A percentile compares a stretch with the other conserved stretches of the same genome.
Evolutionary conservation across 495 filamentous ascomycete species (phyloP).

Genomic region (Chaetomium cochliodes): DNA sequence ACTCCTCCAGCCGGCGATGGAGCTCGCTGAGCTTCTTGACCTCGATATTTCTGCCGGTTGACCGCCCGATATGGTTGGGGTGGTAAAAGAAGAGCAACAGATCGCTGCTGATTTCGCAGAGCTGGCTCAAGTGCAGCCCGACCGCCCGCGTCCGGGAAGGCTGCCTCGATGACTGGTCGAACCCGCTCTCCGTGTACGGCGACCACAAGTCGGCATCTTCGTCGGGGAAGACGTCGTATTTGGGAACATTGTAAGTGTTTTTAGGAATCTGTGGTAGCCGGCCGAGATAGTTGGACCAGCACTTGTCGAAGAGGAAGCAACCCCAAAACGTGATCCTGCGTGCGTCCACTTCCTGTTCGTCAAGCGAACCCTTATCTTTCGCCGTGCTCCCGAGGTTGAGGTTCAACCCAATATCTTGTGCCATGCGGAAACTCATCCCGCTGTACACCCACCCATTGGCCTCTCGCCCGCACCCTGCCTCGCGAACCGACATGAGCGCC

Average conservation of each 20-base stretch:
- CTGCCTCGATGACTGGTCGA: constrained; percentile 66
- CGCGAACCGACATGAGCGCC: constrained; percentile 92
- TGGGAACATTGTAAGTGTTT: constrained; percentile 75
- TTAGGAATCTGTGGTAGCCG: constrained; percentile 83
- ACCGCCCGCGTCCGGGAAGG: constrained; percentile 80
- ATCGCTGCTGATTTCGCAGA: constrained; percentile 93
- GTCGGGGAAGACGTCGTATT: constrained; percentile 84
- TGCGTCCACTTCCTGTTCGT: constrained; percentile 84
- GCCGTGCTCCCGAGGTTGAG: constrained; percentile 69
- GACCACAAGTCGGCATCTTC: constrained; percentile 86
- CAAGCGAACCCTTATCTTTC: constrained; percentile 57
- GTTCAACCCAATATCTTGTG: constrained; percentile 88
- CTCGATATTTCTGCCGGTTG: constrained; percentile 62
- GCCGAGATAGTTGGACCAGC: constrained; percentile 97
- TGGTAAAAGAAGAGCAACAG: constrained; percentile 89
- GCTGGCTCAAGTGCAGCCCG: constrained; percentile 72
- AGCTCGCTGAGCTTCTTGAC: constrained; percentile 90
- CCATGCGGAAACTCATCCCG: constrained; percentile 99
- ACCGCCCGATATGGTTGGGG: constrained; percentile 61
- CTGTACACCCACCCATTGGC: constrained; percentile 97
- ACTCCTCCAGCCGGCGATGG: constrained; percentile 85
- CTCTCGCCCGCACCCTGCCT: constrained; percentile 93
- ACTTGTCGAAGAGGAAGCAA: constrained; percentile 98
- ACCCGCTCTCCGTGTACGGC: constrained; percentile 83
- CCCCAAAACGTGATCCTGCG: constrained; percentile 95